These are phyloP conservation scores for Solanum ossicruentum DNA, from an alignment of 257 asterid genomes.

Conservation along the genomic window DNA sequence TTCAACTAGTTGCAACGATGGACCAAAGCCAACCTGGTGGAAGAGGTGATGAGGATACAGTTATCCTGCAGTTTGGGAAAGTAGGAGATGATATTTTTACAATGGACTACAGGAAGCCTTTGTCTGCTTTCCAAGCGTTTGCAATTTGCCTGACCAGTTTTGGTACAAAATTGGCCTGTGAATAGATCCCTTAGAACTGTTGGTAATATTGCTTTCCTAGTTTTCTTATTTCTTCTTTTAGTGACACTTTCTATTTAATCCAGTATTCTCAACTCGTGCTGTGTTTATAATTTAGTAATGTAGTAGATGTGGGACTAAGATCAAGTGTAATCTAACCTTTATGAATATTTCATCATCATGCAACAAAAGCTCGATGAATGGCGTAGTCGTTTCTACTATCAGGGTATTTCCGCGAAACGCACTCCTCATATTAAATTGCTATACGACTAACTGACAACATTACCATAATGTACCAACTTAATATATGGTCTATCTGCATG, in stretches of 20 bases:
- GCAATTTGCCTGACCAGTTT: slow-evolving; percentile 90
- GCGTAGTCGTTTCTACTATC: background rate
- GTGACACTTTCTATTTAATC: background rate
- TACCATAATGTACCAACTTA: too few relatives aligned
- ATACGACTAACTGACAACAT: too few relatives aligned
- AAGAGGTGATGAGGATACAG: slow-evolving; percentile 73
- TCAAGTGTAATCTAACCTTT: background rate
- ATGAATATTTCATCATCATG: background rate
- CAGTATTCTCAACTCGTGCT: background rate
- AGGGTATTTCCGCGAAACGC: background rate
- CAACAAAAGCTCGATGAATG: background rate
- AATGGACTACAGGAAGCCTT: slow-evolving; percentile 82
- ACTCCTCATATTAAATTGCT: too few relatives aligned
- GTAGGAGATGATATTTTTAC: slow-evolving; percentile 74
- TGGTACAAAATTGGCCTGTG: slow-evolving; percentile 90
- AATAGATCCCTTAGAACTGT: slow-evolving; percentile 6
- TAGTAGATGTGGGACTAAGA: background rate
- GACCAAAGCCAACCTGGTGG: slow-evolving; percentile 80
- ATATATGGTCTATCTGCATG: too few relatives aligned
- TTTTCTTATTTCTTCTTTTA: background rate
- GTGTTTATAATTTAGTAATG: background rate
- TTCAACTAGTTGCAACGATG: slow-evolving; percentile 62
- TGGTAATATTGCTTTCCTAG: background rate
- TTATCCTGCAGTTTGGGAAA: slow-evolving; percentile 83
- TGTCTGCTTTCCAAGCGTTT: slow-evolving; percentile 88